phyloP scores from a whole-genome alignment of 176 grass and related monocot species.

The Eragrostis nindensis region DNA sequence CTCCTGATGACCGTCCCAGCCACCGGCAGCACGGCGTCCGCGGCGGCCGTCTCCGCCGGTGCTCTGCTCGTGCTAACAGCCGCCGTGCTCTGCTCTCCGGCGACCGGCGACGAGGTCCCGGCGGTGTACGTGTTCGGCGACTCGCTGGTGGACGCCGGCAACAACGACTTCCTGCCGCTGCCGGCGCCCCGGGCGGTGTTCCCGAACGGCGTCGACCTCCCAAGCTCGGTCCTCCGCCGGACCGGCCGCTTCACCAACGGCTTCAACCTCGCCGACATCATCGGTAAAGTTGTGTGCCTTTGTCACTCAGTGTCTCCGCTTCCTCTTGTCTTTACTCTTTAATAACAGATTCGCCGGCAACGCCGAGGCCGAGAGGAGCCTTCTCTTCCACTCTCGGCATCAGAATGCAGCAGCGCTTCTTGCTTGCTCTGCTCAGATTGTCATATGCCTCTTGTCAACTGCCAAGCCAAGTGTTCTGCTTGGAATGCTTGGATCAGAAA shows the following conservation, averaged over 20 bases:
- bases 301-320: too few relatives aligned
- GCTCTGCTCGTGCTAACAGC: not conserved
- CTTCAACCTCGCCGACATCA: slow-evolving; percentile 57
- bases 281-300: slow-evolving; percentile 42
- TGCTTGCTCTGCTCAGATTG: too few relatives aligned
- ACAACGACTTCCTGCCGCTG: slow-evolving; percentile 50
- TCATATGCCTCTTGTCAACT: too few relatives aligned
- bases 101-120: not conserved
- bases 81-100: not conserved
- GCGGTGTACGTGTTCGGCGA: slow-evolving; percentile 63
- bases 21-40: too few relatives aligned
- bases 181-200: slow-evolving; percentile 34
- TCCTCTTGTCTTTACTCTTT: too few relatives aligned
- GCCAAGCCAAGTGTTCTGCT: too few relatives aligned
- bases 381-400: too few relatives aligned
- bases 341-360: too few relatives aligned
- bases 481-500: too few relatives aligned
- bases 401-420: too few relatives aligned
- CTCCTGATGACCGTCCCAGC: not conserved
- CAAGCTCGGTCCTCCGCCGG: not conserved
- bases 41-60: not conserved
- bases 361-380: too few relatives aligned
- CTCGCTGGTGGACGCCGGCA: slow-evolving; percentile 57
- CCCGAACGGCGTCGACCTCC: slow-evolving; percentile 51
- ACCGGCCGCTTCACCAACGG: slow-evolving; percentile 50